Conservation (phyloP, 1,139 yeast genomes). For the Nakaseomyces bracarensis region DNA sequence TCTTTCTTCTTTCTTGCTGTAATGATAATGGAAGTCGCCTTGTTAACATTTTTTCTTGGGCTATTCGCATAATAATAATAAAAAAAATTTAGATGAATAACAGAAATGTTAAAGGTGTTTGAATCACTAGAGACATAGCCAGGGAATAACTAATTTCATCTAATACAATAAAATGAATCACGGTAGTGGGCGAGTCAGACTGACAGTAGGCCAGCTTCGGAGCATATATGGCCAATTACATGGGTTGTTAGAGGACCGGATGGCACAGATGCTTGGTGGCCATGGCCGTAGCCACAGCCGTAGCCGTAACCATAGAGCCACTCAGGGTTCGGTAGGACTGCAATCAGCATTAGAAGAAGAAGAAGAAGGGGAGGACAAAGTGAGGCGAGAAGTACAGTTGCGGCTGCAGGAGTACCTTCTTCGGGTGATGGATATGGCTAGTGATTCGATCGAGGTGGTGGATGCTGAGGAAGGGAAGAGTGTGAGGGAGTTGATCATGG, state of each 20-base stretch:
- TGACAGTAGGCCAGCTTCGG: slow-evolving; percentile 24
- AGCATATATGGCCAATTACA: slow-evolving; percentile 26
- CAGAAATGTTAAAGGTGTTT: no score
- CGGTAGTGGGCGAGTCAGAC: slow-evolving; percentile 14
- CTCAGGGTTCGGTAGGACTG: no score
- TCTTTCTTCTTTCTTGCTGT: neutral
- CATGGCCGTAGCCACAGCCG: neutral
- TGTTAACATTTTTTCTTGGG: no score
- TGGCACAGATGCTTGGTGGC: slow-evolving; percentile 15
- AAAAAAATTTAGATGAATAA: no score
- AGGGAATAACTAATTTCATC: no score
- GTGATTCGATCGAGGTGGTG: slow-evolving; percentile 42
- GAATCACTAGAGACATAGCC: no score
- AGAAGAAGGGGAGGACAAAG: slow-evolving; percentile 11
- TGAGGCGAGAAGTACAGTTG: slow-evolving; percentile 34
- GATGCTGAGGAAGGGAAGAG: slow-evolving; percentile 16
- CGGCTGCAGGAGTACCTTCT: slow-evolving; percentile 39
- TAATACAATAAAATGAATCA: neutral
- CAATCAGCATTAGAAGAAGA: slow-evolving; percentile 10
- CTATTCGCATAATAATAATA: no score
- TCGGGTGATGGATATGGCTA: slow-evolving; percentile 45
- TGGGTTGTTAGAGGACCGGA: slow-evolving; percentile 21
- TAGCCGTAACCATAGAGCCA: no score
- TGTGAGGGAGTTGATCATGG: slow-evolving; percentile 14
- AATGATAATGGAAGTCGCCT: no score